phyloP scores from a whole-genome alignment of 306 rosid genomes.

The Quercus variabilis region DNA sequence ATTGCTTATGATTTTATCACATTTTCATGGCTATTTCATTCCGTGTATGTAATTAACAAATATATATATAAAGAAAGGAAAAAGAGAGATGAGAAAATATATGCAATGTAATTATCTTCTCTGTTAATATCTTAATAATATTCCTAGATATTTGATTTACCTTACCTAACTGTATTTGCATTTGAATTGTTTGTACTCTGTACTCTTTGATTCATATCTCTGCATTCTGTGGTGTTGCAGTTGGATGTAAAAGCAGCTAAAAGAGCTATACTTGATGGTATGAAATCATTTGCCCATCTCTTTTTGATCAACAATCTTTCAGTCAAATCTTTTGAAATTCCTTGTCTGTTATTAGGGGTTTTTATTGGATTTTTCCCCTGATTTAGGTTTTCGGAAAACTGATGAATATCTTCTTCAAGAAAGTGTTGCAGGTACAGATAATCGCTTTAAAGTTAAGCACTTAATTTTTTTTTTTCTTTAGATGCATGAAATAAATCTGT shows the following conservation, averaged over 20 bases:
- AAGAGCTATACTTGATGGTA: conserved; percentile 84
- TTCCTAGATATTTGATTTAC: neutral
- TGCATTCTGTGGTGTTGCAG: conserved; percentile 42
- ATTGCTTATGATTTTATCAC: no score
- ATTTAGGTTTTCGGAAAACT: conserved; percentile 70
- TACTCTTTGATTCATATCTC: neutral
- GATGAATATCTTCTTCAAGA: conserved; percentile 75
- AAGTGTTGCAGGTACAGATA: conserved; percentile 57
- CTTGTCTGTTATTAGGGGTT: conserved; percentile 4
- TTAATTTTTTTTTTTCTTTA: conserved; percentile 11
- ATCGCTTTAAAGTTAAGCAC: conserved; percentile 1
- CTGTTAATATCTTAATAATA: neutral
- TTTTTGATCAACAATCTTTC: neutral
- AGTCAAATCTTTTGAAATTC: neutral
- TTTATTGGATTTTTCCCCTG: conserved; percentile 1
- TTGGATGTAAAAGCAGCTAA: conserved; percentile 74
- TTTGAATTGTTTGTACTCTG: conserved; percentile 17
- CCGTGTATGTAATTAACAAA: no score
- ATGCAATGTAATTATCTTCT: neutral
- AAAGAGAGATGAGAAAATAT: neutral
- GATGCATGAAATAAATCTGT: neutral
- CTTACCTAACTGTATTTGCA: neutral
- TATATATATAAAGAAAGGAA: no score
- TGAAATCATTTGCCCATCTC: neutral
- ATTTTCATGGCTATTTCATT: no score